Conservation (phyloP, 441 rosid species). For the Capsella rubella region DNA sequence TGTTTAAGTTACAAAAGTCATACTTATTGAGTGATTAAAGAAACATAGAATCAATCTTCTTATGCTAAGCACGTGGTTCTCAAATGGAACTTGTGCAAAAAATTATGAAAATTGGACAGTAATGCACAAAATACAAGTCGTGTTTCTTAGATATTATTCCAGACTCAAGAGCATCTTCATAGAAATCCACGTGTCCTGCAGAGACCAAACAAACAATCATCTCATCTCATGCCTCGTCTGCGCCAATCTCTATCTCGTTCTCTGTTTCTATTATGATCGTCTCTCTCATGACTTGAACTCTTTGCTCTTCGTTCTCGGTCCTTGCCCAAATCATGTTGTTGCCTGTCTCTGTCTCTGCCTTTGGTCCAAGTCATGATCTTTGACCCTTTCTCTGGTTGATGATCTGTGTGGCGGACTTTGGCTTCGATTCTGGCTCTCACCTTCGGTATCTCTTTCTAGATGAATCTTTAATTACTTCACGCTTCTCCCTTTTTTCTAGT, state of each 20-base stretch:
- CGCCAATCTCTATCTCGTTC: conserved; percentile 62
- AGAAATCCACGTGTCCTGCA: conserved; percentile 1
- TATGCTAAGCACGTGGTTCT: background rate
- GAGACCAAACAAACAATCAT: conserved; percentile 15
- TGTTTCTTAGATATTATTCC: background rate
- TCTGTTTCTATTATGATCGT: conserved; percentile 77
- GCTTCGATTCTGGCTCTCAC: conserved; percentile 53
- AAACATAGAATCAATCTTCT: background rate
- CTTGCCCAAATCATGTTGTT: conserved; percentile 52
- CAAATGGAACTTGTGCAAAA: background rate
- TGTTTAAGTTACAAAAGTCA: background rate
- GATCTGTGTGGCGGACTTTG: conserved; percentile 73
- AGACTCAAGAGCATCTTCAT: background rate
- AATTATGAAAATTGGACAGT: conserved; percentile 2
- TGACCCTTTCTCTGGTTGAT: conserved; percentile 63
- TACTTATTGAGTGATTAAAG: background rate
- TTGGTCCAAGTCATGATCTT: conserved; percentile 57
- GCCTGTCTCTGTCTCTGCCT: conserved; percentile 55
- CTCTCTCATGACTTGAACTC: conserved; percentile 89
- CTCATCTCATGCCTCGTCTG: conserved; percentile 48
- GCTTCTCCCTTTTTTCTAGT: conserved; percentile 53
- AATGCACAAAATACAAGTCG: conserved; percentile 1
- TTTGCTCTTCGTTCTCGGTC: conserved; percentile 67
- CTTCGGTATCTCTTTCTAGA: conserved; percentile 75
- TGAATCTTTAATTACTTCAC: conserved; percentile 62